phyloP scores from a whole-genome alignment of 2,329 filamentous ascomycete genomes.

The Colletotrichum costaricense region DNA sequence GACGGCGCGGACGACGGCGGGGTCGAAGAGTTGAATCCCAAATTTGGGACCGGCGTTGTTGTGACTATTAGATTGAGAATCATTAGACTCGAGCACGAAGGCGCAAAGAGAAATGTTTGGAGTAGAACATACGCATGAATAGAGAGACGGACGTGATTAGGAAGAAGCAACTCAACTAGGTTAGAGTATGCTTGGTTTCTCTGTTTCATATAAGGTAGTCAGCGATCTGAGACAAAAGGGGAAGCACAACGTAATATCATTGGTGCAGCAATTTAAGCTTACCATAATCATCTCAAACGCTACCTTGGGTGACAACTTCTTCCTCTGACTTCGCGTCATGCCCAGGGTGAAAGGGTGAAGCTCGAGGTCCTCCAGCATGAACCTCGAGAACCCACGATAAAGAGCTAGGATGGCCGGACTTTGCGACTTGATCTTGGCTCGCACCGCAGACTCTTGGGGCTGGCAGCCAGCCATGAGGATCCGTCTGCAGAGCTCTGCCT shows the following conservation, averaged over 20 bases:
- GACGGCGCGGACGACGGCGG: slow-evolving; percentile 44
- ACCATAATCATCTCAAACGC: slow-evolving; percentile 49
- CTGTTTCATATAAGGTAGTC: slow-evolving; percentile 29
- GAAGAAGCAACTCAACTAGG: slow-evolving; percentile 56
- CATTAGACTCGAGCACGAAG: not conserved
- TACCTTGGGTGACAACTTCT: slow-evolving; percentile 44
- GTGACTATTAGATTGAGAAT: slow-evolving; percentile 38
- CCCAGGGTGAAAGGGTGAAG: slow-evolving; percentile 40
- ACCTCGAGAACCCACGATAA: slow-evolving; percentile 71
- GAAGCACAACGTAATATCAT: not conserved
- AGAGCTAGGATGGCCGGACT: slow-evolving; percentile 55
- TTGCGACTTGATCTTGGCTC: slow-evolving; percentile 42
- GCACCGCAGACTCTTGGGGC: slow-evolving; percentile 43
- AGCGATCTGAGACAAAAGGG: not conserved
- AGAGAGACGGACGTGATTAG: slow-evolving; percentile 57
- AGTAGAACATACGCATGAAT: slow-evolving; percentile 53
- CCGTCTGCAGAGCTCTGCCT: slow-evolving; percentile 46
- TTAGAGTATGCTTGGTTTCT: slow-evolving; percentile 61
- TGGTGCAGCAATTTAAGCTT: not conserved
- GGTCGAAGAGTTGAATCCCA: slow-evolving; percentile 51
- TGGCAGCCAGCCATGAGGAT: slow-evolving; percentile 49
- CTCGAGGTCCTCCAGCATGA: slow-evolving; percentile 56
- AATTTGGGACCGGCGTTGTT: slow-evolving; percentile 55
- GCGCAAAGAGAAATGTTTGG: not conserved
- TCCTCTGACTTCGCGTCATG: slow-evolving; percentile 42